phyloP scores from a whole-genome alignment of 257 asterid species.

The Solanum paucissectum region DNA sequence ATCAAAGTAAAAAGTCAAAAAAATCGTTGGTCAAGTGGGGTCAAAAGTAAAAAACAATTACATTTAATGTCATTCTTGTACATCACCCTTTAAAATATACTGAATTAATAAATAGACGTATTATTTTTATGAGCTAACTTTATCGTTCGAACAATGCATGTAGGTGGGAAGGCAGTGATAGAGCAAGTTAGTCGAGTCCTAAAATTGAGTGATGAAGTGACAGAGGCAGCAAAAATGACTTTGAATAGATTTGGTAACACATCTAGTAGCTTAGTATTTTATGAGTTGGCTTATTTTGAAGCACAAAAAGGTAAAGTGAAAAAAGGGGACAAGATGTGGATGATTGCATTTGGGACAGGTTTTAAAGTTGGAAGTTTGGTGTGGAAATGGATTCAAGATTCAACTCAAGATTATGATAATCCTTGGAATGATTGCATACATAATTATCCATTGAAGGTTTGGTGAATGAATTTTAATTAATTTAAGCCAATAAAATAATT shows the following conservation, averaged over 20 bases:
- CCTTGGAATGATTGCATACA: slow-evolving; percentile 58
- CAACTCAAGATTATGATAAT: slow-evolving; percentile 41
- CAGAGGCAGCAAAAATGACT: slow-evolving; percentile 60
- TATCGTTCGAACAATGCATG: rapidly evolving
- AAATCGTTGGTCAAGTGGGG: neutral
- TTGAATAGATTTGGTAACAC: slow-evolving; percentile 63
- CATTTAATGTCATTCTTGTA: neutral
- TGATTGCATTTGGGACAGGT: slow-evolving; percentile 71
- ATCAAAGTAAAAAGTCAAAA: too few species aligned
- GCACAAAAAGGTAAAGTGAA: slow-evolving; percentile 35
- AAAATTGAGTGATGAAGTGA: slow-evolving; percentile 18
- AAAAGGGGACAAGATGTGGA: slow-evolving; percentile 68
- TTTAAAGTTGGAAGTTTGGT: slow-evolving; percentile 56
- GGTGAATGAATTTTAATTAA: neutral
- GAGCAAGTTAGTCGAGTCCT: slow-evolving; percentile 38
- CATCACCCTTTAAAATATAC: neutral
- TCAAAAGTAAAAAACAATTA: neutral
- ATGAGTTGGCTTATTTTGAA: slow-evolving; percentile 68
- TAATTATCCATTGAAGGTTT: slow-evolving; percentile 32
- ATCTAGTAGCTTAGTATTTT: slow-evolving; percentile 51
- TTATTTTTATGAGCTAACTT: neutral
- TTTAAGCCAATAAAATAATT: neutral
- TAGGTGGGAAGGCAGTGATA: slow-evolving; percentile 62
- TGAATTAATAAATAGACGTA: rapidly evolving
- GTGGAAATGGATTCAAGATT: slow-evolving; percentile 45